A percentile compares a stretch with the other conserved stretches of the same genome.
Evolutionary conservation across 2,329 filamentous ascomycete genomes (phyloP).

Genomic region (Coniochaeta pulveracea): DNA sequence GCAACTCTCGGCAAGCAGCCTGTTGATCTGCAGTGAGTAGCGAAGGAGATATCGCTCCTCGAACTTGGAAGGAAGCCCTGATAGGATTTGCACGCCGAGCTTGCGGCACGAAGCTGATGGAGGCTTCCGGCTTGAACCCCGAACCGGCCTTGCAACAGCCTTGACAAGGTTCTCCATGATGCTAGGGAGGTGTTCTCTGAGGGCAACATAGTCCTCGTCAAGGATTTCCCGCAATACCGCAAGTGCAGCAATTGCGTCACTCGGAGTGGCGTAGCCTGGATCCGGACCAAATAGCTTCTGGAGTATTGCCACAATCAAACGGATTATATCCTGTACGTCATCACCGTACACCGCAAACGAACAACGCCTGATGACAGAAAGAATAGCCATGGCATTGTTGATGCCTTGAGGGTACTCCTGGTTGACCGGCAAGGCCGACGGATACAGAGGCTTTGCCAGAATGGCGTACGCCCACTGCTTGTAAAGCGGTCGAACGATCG

Average conservation of each 20-base stretch:
- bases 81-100: constrained; percentile 34
- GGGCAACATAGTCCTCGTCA: too few species aligned
- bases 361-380: constrained; percentile 38
- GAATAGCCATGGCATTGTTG: constrained; percentile 28
- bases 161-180: constrained; percentile 35
- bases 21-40: constrained; percentile 29
- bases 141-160: constrained; percentile 34
- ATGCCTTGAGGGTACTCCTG: constrained; percentile 8
- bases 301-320: constrained; percentile 35
- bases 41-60: constrained; percentile 34
- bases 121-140: too few species aligned
- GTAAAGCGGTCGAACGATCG: constrained; percentile 28
- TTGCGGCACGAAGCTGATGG: constrained; percentile 35
- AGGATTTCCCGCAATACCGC: too few species aligned
- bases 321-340: constrained; percentile 33
- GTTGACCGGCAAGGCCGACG: constrained; percentile 12
- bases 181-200: too few species aligned
- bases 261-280: constrained; percentile 24
- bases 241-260: constrained; percentile 33
- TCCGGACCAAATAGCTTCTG: too few species aligned
- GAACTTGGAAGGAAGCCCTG: constrained; percentile 33
- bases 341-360: constrained; percentile 38
- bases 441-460: constrained; percentile 32
- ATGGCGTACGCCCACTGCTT: constrained; percentile 36
- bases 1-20: constrained; percentile 36